Evolutionary conservation across 768 basidiomycete genomes (phyloP).

Genomic region (Psilocybe cyanescens): DNA sequence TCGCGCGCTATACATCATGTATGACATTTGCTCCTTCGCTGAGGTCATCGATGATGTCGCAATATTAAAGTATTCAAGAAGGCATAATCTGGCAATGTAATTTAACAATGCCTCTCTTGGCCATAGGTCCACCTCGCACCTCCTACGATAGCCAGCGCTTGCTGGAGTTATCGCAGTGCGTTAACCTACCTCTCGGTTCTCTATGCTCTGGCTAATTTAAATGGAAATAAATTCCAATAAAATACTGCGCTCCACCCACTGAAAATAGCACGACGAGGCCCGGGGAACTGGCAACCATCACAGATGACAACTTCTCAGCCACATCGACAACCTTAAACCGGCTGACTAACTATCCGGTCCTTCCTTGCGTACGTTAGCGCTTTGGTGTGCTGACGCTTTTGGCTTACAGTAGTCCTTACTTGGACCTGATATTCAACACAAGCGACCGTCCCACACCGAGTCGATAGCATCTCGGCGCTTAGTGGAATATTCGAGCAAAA

Average conservation of each 20-base stretch:
- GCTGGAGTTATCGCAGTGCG: not conserved
- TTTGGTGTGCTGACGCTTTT: not conserved
- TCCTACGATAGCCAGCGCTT: not conserved
- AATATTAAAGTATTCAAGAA: not conserved
- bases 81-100: not conserved
- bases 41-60: constrained; percentile 28
- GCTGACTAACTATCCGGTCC: not conserved
- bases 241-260: constrained; percentile 3
- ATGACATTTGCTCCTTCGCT: constrained; percentile 14
- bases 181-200: not conserved
- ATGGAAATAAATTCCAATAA: not conserved
- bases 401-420: not conserved
- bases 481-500: constrained; percentile 2
- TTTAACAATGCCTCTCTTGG: not conserved
- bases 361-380: not conserved
- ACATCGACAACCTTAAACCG: not conserved
- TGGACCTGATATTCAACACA: constrained; percentile 1
- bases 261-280: constrained; percentile 1
- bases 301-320: not conserved
- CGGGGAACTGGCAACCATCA: constrained; percentile 7
- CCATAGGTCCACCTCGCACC: not conserved
- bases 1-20: constrained; percentile 13
- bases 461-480: constrained; percentile 6
- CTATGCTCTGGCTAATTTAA: not conserved
- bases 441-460: constrained; percentile 1